phyloP scores from a whole-genome alignment of 345 rosid genomes.

The Trapa incisa region DNA sequence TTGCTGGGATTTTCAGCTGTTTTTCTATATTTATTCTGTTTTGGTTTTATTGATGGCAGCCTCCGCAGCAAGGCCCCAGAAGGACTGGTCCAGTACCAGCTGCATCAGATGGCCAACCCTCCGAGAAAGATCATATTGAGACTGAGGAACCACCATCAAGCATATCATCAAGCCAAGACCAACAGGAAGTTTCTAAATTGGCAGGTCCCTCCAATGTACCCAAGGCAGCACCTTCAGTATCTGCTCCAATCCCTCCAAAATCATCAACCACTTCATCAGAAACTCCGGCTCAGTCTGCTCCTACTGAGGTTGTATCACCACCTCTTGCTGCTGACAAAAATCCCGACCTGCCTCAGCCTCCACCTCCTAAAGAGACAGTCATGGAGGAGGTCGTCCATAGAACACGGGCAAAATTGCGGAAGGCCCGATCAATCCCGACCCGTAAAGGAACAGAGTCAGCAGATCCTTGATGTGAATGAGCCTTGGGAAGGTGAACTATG shows the following conservation, averaged over 20 bases:
- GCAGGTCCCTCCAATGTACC: slow-evolving; percentile 23
- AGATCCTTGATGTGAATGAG: slow-evolving; percentile 10
- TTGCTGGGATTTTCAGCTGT: background rate
- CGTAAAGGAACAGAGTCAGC: slow-evolving; percentile 17
- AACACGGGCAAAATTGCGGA: slow-evolving; percentile 38
- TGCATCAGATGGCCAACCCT: slow-evolving; percentile 8
- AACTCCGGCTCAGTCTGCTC: slow-evolving; percentile 13
- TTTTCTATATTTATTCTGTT: background rate
- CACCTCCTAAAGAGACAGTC: slow-evolving; percentile 41
- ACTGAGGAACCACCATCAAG: slow-evolving; percentile 56
- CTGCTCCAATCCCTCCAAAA: slow-evolving; percentile 12
- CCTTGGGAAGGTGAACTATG: slow-evolving; percentile 15
- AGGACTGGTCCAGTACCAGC: slow-evolving; percentile 21
- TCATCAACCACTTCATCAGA: background rate
- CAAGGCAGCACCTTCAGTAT: slow-evolving; percentile 24
- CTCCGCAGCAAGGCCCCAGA: slow-evolving; percentile 22
- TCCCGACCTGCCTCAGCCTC: slow-evolving; percentile 13
- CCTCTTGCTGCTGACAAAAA: slow-evolving; percentile 29
- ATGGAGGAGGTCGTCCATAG: slow-evolving; percentile 35
- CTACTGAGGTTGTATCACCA: slow-evolving; percentile 29
- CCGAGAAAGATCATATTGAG: slow-evolving; percentile 19
- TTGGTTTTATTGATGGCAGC: slow-evolving; percentile 15
- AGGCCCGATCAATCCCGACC: slow-evolving; percentile 28
- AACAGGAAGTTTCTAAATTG: slow-evolving; percentile 28
- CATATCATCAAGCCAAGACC: slow-evolving; percentile 58